Conservation (phyloP, 2,329 filamentous ascomycete species). For the Ophiostoma quercus region DNA sequence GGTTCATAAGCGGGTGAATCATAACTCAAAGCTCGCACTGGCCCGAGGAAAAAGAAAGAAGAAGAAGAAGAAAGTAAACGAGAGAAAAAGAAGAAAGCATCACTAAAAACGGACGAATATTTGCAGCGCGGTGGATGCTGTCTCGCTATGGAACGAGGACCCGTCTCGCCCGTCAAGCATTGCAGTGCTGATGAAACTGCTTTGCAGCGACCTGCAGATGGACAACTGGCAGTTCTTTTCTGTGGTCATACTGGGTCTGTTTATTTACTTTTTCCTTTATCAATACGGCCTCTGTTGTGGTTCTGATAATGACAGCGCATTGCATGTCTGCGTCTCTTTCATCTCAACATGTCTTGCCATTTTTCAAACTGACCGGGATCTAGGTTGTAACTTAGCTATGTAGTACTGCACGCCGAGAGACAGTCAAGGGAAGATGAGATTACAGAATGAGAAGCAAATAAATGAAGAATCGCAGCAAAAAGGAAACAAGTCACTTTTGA, state of each 20-base stretch:
- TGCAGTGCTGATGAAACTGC: slow-evolving; percentile 12
- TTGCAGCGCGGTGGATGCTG: neutral
- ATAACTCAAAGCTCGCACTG: neutral
- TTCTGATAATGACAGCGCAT: neutral
- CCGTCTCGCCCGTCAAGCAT: slow-evolving; percentile 11
- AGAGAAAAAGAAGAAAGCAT: neutral
- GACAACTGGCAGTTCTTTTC: slow-evolving; percentile 5
- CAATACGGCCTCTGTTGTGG: neutral
- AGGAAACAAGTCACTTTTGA: neutral
- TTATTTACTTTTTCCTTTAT: neutral
- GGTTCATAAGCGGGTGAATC: slow-evolving; percentile 5
- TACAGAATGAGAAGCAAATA: neutral
- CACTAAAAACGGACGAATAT: neutral
- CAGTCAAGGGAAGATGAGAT: neutral
- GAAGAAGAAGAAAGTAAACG: neutral
- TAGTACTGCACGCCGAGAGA: neutral
- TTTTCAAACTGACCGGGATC: neutral
- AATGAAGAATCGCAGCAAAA: neutral
- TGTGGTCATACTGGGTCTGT: neutral
- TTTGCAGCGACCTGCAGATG: neutral
- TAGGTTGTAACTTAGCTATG: neutral
- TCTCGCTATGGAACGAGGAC: slow-evolving; percentile 6
- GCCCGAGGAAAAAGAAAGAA: neutral
- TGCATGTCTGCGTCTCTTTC: neutral
- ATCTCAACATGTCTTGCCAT: slow-evolving; percentile 1